Evolutionary conservation across 2,329 filamentous ascomycete species (phyloP), one percentile per base, ranked within the genome.

Genomic region (Epichloe uncinata): DNA sequence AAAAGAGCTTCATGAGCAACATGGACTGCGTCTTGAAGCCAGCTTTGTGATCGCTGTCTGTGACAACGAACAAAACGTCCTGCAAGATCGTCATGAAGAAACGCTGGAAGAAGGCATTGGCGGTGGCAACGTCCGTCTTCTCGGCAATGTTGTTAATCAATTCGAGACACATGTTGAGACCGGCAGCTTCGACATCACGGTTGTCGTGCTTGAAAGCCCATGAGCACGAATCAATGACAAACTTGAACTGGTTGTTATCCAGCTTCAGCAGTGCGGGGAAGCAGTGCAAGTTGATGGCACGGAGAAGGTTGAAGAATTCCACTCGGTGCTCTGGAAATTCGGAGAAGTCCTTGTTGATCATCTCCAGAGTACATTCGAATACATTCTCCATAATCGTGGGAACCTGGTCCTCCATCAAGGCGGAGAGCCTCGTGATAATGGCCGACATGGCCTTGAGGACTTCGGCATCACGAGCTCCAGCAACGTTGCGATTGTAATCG

Each of bases 151-250:
- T 98, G 69, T 86, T 91, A 65, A 98, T 90, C 56, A 98, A 76
- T 70, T 98, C 93, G 57, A 95, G 81, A 67, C 91, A 97, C 93
- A 98, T 98, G 69, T 90, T 93, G 53, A 98, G 80, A 53, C 93
- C 93, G 38, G 93, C 94, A 57, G 87, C 88, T 69, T 98, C 93
- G 33, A 98, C 93, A 63, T 96, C 89, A 53, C 93, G 86, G 70
- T 98, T 98, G 72, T 98, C 93, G 69, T 98, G 93, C 74, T 98
- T 98, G 74, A 91, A 96, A n/a, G 94, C 93, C 94, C 93, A 98
- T 77, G 97, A 89, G 75, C 94, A 98, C 36, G 91, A 95, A 67
- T 98, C 93, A 57, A 98, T 97, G 60, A 98, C 90, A 63, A 97
- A 95, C 72, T 98, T 98, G 81, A 98, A 98, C 64, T 96, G 93